phyloP scores from a whole-genome alignment of 2,329 filamentous ascomycete genomes.

The Chaetomium strumarium region DNA sequence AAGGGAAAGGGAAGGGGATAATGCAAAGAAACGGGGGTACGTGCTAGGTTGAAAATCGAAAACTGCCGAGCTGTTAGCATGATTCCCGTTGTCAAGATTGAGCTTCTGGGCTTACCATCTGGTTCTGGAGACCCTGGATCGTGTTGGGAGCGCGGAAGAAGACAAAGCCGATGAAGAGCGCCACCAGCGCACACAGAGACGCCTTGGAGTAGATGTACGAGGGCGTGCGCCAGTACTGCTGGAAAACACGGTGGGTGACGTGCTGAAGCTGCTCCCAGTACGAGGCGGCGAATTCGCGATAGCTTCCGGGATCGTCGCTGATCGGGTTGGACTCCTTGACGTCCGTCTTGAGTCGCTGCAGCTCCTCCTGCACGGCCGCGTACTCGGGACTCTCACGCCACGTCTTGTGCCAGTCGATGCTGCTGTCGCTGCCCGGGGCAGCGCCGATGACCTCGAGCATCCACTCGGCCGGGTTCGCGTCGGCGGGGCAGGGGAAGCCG shows the following conservation, averaged over 20 bases:
- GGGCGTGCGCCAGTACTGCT: slow-evolving; percentile 88
- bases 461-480: slow-evolving; percentile 78
- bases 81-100: too few relatives aligned
- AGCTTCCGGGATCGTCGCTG: slow-evolving; percentile 27
- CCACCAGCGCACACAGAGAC: slow-evolving; percentile 56
- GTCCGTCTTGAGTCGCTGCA: slow-evolving; percentile 47
- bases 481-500: slow-evolving; percentile 55
- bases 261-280: slow-evolving; percentile 62
- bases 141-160: slow-evolving; percentile 43
- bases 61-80: too few relatives aligned
- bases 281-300: slow-evolving; percentile 74
- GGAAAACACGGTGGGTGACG: slow-evolving; percentile 70
- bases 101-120: not conserved
- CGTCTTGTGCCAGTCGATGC: slow-evolving; percentile 59
- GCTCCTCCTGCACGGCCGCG: slow-evolving; percentile 48
- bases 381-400: slow-evolving; percentile 58
- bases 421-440: slow-evolving; percentile 56
- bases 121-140: not conserved
- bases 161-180: slow-evolving; percentile 77
- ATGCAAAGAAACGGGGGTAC: too few relatives aligned
- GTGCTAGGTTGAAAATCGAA: too few relatives aligned
- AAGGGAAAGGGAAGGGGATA: too few relatives aligned
- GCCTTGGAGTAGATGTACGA: slow-evolving; percentile 83
- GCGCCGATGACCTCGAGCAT: slow-evolving; percentile 62
- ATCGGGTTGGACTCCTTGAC: not conserved